Base-by-base conservation (phyloP, 139 green algal genomes). In the Volvox africanus region DNA sequence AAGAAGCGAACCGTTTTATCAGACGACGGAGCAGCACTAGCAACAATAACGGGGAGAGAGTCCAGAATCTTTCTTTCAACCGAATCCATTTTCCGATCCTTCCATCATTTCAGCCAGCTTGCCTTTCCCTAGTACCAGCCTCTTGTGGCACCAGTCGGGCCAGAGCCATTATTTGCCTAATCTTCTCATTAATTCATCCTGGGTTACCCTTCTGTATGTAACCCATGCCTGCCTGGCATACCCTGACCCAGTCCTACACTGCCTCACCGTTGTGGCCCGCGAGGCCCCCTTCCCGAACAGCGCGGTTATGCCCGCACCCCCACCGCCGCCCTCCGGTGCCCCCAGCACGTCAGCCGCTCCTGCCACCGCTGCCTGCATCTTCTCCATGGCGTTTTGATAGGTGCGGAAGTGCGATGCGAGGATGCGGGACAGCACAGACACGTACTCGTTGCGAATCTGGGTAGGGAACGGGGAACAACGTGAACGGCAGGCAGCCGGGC, bases 361-460 rank as follows among this genome's bases (percentile, higher is more conserved):
- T 0, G 93, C 94, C 36, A 96, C 88, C 22, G 93, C 67, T n/a
- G 87, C 33, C 80, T 95, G 89, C 89, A 96, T 93, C 81, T 95
- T 94, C 82, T 99, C 97, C 88, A 99, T 94, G 28, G 95, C 92
- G 12, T 84, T 82, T 61, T 98, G 97, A 96, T 99, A 99, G 44
- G 94, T 96, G 30, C 94, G 91, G 92, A 99, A 99, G 91, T 99
- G 96, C 18, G 95, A 91, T 1, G 97, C 92, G 67, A 99, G 93
- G 79, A 99, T 97, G 28, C 90, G 82, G 28, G 94, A 96, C 62
- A 99, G 94, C 28, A 96, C 96, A 21, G 95, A 92, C 33, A 98
- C 92, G 90, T 99, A 99, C 32, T 97, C 94, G 14, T 55, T 80
- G 24, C 95, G 93, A 28, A 99, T 94, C 93, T 96, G 93, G 61